Conservation (phyloP, 2,329 filamentous ascomycete genomes). For the Aureobasidium sp. region DNA sequence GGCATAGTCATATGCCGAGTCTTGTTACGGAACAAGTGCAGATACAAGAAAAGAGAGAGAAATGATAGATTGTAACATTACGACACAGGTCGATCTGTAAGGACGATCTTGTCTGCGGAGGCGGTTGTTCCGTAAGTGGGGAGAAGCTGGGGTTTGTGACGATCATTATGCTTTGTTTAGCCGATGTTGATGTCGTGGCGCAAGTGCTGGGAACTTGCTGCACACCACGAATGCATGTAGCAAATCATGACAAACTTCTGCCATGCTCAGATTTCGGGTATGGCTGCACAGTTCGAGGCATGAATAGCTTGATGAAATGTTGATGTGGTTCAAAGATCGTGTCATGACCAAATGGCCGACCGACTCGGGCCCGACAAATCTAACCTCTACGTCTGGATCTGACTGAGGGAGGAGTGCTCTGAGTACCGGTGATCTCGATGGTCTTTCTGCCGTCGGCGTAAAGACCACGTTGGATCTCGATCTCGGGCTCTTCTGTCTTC, state of each 20-base stretch:
- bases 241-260: neutral
- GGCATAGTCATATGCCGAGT: neutral
- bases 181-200: neutral
- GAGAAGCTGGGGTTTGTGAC: neutral
- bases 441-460: constrained; percentile 24
- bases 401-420: neutral
- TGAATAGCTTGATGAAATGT: neutral
- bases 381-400: constrained; percentile 14
- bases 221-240: neutral
- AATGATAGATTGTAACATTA: neutral
- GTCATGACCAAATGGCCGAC: neutral
- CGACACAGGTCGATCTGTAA: neutral
- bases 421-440: constrained; percentile 19
- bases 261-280: neutral
- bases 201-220: neutral
- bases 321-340: neutral
- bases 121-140: neutral
- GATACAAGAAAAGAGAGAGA: neutral
- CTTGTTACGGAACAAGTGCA: neutral
- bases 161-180: neutral
- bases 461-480: constrained; percentile 21
- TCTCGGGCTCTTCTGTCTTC: constrained; percentile 21
- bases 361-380: neutral
- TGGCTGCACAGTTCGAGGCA: neutral
- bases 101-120: neutral